A percentile compares a stretch with the other conserved stretches of the same genome.
phyloP scores from a whole-genome alignment of 495 filamentous ascomycete species.

The Aspergillus nidulans region DNA sequence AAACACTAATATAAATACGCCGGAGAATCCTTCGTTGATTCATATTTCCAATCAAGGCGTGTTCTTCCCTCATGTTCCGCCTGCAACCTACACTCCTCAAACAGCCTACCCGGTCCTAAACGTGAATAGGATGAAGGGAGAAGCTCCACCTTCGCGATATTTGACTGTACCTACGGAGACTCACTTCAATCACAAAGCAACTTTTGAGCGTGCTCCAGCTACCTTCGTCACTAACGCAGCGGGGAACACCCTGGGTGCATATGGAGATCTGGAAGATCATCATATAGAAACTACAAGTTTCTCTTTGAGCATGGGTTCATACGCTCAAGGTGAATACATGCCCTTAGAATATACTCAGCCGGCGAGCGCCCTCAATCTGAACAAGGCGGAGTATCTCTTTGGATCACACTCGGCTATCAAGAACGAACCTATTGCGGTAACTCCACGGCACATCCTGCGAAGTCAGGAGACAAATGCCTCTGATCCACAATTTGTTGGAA shows the following conservation, averaged over 20 bases:
- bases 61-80: slow-evolving; percentile 16
- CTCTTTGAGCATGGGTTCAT: background rate
- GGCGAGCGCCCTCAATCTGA: background rate
- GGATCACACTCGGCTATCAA: background rate
- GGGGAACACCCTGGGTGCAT: background rate
- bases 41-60: slow-evolving; percentile 17
- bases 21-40: slow-evolving; percentile 11
- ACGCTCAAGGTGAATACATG: background rate
- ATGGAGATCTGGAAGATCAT: background rate
- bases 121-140: background rate
- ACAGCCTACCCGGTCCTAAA: background rate
- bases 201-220: background rate
- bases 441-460: background rate
- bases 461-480: background rate
- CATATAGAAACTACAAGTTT: background rate
- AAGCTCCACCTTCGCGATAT: background rate
- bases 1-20: background rate
- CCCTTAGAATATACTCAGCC: background rate
- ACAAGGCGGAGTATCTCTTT: background rate
- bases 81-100: slow-evolving; percentile 17
- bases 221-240: background rate
- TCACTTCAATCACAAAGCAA: background rate
- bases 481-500: background rate
- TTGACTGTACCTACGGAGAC: background rate
- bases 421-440: background rate